Evolutionary conservation across 129 eudicot genomes (phyloP), one percentile per base, ranked within the genome.

Genomic region (Calendula officinalis): DNA sequence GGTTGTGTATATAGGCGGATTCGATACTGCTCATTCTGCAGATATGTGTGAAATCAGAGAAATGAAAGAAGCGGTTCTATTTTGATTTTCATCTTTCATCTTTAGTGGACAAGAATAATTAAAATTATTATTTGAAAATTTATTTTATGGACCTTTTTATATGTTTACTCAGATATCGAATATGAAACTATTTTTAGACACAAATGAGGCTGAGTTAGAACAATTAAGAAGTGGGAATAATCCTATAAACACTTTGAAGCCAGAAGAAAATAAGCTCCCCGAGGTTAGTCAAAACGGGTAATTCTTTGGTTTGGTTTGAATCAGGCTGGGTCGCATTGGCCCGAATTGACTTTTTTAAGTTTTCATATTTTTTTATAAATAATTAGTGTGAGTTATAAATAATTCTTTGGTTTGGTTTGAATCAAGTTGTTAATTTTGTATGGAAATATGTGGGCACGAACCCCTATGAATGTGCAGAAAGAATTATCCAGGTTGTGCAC

Each of bases 151-250:
- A 22, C 47, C 42, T 57, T 57, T 32, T 22, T 11, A 32, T n/a
- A 40, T 54, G 44, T 70, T 77, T 51, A 66, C 66, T 40, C 75
- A 91, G 98, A 81, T 91, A 54, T 87, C 88, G 22, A 79, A 80
- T 72, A 78, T 91, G 60, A 91, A 84, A 82, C 64, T 56, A 30
- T 70, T 79, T 44, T 45, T 91, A 78, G 98, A 91, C 82, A 87
- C 76, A 66, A 91, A 87, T 74, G 98, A 91, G 68, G 90, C 83
- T 36, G 98, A 91, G 57, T 73, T 91, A 59, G 88, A 84, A 71
- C 94, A 78, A 46, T 53, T 80, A 47, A 87, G 79, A 74, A 78
- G 76, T 63, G 82, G 65, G 11, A 78, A 64, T 67, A 83, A 75
- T 64, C 65, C 36, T 54, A 62, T 56, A 75, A 67, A 79, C 70